Base-by-base conservation (phyloP, 371 early-diverging fungal species). In the Choanephora cucurbitarum region DNA sequence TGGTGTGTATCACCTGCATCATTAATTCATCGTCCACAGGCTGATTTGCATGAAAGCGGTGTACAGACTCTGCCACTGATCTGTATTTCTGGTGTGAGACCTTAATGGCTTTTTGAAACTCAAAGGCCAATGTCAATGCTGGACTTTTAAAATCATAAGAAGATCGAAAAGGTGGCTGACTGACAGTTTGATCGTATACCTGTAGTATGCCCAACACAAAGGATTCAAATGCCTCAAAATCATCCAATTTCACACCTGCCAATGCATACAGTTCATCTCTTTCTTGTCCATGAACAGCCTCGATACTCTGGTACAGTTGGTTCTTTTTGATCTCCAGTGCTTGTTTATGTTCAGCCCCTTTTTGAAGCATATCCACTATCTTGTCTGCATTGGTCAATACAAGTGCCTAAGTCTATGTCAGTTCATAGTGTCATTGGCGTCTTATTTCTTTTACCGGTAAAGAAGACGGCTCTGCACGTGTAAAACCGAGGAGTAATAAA, bases 51-150 rank as follows among this genome's bases (percentile, higher is more conserved):
- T 37, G 44, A 13, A 23, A 15, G 21, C 52, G 34, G 6, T 42
- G 37, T n/a, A 42, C 49, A 11, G 45, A 55, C 32, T 57, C 39
- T 49, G 64, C 32, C 47, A 53, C 57, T 14, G 67, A 63, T 48
- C 58, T 62, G 1, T 67, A 44, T 14, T 60, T 58, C 37, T 69
- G 65, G 44, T 78, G 78, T 0, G 75, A 74, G 47, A 64, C 48
- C 44, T 74, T 70, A 28, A 79, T 66, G 7, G 80, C 76, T 15
- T 66, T 54, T 53, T 76, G 74, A 46, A 79, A 76, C 44, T 76
- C 76, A 57, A 69, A 74, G 3, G 76, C 66, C 15, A 76, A 52
- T 40, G 67, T 67, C 1, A 79, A 52, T 2, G 76, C 72, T 19
- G 76, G 74, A n/a, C 69, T 72, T 41, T 70, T 49, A 24, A 70